Evolutionary conservation across 2,329 filamentous ascomycete species (phyloP).

Genomic region (Penicillium sp.): DNA sequence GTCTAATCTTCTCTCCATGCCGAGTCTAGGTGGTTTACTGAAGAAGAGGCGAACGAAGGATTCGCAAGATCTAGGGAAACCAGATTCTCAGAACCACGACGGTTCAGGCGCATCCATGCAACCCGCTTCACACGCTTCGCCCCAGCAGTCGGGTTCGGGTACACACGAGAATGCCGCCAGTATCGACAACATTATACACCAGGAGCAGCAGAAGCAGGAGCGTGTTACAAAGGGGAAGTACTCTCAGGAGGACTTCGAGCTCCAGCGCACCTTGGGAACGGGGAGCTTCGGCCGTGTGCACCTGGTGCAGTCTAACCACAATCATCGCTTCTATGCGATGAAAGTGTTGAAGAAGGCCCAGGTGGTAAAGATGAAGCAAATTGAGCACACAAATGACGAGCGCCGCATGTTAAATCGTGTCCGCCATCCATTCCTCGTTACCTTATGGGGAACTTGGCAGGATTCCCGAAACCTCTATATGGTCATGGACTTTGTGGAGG

Average conservation of each 20-base stretch:
- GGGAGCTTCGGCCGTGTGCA: constrained; percentile 97
- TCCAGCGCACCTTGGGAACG: constrained; percentile 88
- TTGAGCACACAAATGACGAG: constrained; percentile 99
- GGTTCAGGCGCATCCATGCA: constrained; percentile 36
- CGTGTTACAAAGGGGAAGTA: constrained; percentile 96
- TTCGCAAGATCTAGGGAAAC: constrained; percentile 45
- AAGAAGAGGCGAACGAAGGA: constrained; percentile 99
- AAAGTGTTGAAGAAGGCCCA: constrained; percentile 98
- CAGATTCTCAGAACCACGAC: constrained; percentile 12
- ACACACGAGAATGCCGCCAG: constrained; percentile 66
- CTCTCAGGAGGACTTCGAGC: constrained; percentile 82
- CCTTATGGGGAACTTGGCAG: constrained; percentile 97
- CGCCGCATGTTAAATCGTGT: constrained; percentile 92
- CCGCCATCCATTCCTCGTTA: constrained; percentile 96
- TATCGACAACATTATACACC: constrained; percentile 80
- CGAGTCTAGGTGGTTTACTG: constrained; percentile 81
- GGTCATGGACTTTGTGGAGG: constrained; percentile 99
- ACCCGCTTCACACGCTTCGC: constrained; percentile 38
- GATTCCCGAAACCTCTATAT: constrained; percentile 96
- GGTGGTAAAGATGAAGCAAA: constrained; percentile 99
- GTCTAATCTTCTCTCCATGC: constrained; percentile 60
- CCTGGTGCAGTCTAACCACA: constrained; percentile 95
- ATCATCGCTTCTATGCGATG: constrained; percentile 95
- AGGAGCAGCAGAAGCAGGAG: constrained; percentile 19
- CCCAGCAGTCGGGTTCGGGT: constrained; percentile 44